These are phyloP conservation scores for Trichoderma sp. DNA, from an alignment of 2,329 filamentous ascomycete genomes.

Conservation along the genomic window DNA sequence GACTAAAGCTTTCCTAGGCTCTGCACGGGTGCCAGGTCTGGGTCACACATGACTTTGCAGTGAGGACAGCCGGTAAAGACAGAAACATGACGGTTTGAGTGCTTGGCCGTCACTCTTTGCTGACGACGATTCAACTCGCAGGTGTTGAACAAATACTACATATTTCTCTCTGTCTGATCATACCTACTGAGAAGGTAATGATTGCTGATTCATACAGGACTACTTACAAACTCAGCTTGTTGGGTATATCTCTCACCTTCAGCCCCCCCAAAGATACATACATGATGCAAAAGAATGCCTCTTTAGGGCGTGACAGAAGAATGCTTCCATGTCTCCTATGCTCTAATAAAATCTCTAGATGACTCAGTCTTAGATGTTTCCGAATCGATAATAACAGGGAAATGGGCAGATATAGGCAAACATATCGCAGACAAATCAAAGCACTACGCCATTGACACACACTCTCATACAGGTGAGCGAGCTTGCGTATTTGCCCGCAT, in stretches of 20 bases:
- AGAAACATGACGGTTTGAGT: neutral
- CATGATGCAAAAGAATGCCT: slow-evolving; percentile 5
- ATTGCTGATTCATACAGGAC: neutral
- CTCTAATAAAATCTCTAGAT: slow-evolving; percentile 1
- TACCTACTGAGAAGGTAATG: neutral
- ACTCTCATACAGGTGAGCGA: slow-evolving; percentile 12
- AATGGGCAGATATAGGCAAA: neutral
- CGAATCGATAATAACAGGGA: neutral
- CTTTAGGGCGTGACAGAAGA: neutral
- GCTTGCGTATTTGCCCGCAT: slow-evolving; percentile 31
- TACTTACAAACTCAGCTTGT: neutral
- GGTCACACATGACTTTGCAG: slow-evolving; percentile 1
- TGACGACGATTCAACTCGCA: neutral
- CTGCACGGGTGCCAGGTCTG: slow-evolving; percentile 11
- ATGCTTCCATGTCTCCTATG: neutral
- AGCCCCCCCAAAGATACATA: slow-evolving; percentile 2
- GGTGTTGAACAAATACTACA: neutral
- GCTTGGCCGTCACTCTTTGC: neutral
- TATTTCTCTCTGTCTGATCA: neutral
- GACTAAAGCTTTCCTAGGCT: slow-evolving; percentile 5
- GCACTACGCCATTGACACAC: neutral
- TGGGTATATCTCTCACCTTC: neutral
- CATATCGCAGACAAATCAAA: slow-evolving; percentile 4
- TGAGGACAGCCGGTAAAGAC: slow-evolving; percentile 5
- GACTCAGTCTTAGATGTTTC: slow-evolving; percentile 2